Conservation (phyloP, 371 early-diverging fungal species). For the Phascolomyces articulosus region DNA sequence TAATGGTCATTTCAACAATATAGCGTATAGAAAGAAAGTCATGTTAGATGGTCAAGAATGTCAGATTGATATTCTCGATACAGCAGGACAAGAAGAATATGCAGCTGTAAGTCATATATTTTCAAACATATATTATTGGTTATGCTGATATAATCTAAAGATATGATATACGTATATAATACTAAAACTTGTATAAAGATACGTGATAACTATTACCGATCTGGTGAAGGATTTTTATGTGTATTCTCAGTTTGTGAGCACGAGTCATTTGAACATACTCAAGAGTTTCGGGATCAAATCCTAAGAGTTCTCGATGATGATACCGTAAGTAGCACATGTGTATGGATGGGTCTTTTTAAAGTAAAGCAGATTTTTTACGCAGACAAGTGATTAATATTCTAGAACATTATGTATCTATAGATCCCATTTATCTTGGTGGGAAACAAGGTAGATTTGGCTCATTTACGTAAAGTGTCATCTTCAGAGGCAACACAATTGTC, state of each 20-base stretch:
- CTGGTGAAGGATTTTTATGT: constrained; percentile 87
- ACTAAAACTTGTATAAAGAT: too few relatives aligned
- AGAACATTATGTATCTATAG: constrained; percentile 20
- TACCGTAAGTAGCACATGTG: too few relatives aligned
- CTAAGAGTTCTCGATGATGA: constrained; percentile 83
- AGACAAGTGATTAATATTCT: too few relatives aligned
- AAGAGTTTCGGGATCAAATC: constrained; percentile 86
- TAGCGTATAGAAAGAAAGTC: constrained; percentile 69
- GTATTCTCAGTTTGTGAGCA: constrained; percentile 83
- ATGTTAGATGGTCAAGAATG: constrained; percentile 71
- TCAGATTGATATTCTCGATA: constrained; percentile 89
- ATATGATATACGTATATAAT: not conserved
- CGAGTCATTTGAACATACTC: constrained; percentile 80
- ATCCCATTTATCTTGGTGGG: constrained; percentile 84
- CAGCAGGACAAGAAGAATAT: constrained; percentile 90
- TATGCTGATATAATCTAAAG: not conserved
- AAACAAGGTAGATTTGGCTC: constrained; percentile 83
- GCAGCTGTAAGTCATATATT: constrained; percentile 55
- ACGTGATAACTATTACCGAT: constrained; percentile 87
- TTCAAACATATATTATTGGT: not conserved
- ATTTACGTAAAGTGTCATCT: constrained; percentile 66
- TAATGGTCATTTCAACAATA: too few relatives aligned
- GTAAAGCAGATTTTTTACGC: too few relatives aligned
- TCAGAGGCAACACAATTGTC: constrained; percentile 70
- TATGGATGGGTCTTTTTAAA: too few relatives aligned